phyloP scores from a whole-genome alignment of 192 early-diverging fungal species.

The Coemansia reversa region DNA sequence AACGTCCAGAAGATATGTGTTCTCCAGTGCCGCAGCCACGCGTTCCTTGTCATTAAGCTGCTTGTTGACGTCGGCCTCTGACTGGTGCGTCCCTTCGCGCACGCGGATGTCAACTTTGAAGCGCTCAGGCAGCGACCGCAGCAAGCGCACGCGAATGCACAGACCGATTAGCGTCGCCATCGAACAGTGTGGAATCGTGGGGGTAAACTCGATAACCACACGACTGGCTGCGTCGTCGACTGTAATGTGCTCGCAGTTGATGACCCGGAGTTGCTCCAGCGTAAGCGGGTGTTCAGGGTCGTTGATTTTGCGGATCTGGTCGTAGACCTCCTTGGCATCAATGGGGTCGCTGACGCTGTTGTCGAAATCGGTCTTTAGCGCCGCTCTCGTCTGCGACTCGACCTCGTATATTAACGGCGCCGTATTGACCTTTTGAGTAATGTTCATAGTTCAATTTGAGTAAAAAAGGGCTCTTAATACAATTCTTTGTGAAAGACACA shows the following conservation, averaged over 20 bases:
- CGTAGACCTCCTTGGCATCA: constrained; percentile 89
- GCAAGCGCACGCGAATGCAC: constrained; percentile 90
- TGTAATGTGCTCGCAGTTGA: constrained; percentile 78
- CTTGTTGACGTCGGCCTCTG: constrained; percentile 93
- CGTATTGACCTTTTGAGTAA: constrained; percentile 65
- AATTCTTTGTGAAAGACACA: not conserved
- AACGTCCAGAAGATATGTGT: constrained; percentile 88
- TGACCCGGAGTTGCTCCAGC: constrained; percentile 95
- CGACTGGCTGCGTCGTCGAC: constrained; percentile 71
- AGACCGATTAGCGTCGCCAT: constrained; percentile 99
- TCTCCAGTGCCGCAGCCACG: constrained; percentile 96
- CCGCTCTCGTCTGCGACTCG: constrained; percentile 36
- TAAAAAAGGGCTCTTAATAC: constrained; percentile 3
- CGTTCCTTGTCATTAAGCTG: constrained; percentile 99
- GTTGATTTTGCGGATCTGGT: constrained; percentile 93
- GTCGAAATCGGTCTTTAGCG: constrained; percentile 64
- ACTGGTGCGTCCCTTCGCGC: constrained; percentile 92
- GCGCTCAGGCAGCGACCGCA: constrained; percentile 81
- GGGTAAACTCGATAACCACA: constrained; percentile 86
- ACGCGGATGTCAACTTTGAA: constrained; percentile 96
- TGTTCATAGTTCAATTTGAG: constrained; percentile 27
- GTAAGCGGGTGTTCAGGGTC: constrained; percentile 98
- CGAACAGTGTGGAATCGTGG: constrained; percentile 98
- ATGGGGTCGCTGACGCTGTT: constrained; percentile 73
- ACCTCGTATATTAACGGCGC: constrained; percentile 82